A percentile compares a stretch with the other conserved stretches of the same genome.
Conservation (phyloP, 225 moss, liverwort and hornwort genomes). For the Lunularia cruciata region DNA sequence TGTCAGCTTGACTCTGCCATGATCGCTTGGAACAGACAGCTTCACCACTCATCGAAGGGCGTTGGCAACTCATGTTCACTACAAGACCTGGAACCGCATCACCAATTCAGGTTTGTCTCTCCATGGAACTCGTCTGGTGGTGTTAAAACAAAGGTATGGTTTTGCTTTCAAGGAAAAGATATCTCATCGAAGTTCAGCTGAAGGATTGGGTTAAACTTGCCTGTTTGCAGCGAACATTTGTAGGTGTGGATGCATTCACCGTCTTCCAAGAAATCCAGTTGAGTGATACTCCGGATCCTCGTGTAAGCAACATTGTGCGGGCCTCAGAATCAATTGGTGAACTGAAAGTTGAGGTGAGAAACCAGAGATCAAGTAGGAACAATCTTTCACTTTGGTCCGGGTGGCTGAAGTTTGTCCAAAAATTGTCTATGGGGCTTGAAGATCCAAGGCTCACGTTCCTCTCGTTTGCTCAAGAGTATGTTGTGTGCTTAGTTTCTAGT, state of each 20-base stretch:
- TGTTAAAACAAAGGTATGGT: too few relatives aligned
- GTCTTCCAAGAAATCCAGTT: constrained; percentile 87
- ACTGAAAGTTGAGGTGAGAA: constrained; percentile 83
- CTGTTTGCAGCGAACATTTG: constrained; percentile 78
- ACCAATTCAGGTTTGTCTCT: constrained; percentile 66
- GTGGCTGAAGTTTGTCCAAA: too few relatives aligned
- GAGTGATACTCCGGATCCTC: constrained; percentile 62
- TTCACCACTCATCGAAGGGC: constrained; percentile 85
- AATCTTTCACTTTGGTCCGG: too few relatives aligned
- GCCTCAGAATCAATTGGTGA: constrained; percentile 82
- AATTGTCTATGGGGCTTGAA: too few relatives aligned
- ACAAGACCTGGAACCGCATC: constrained; percentile 94
- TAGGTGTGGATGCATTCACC: constrained; percentile 77
- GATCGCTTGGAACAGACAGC: constrained; percentile 54
- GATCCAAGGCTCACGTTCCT: too few relatives aligned
- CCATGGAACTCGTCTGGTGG: not conserved
- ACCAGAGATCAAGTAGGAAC: too few relatives aligned
- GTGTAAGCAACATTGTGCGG: constrained; percentile 83
- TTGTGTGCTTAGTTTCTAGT: too few relatives aligned
- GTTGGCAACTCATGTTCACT: constrained; percentile 97
- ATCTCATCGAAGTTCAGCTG: not conserved
- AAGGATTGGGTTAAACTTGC: not conserved
- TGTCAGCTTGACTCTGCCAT: not conserved
- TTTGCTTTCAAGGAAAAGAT: not conserved
- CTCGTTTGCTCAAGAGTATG: too few relatives aligned